Evolutionary conservation across 768 basidiomycete species (phyloP).

Genomic region (Amanita rubescens): DNA sequence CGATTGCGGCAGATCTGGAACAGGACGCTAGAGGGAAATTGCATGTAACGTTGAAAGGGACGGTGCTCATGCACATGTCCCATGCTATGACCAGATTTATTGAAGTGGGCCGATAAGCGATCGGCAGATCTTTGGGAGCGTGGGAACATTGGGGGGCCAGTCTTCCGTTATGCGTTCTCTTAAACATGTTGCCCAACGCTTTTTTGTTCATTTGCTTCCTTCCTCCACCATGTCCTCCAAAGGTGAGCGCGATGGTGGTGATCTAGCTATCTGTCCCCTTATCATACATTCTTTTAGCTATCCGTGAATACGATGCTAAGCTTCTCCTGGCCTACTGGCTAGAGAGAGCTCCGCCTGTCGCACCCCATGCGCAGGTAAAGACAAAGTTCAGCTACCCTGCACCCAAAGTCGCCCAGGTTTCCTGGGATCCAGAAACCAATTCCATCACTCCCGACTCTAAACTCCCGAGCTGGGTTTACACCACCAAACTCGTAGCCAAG

Average conservation of each 20-base stretch:
- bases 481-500: constrained; percentile 87
- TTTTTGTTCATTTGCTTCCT: constrained; percentile 16
- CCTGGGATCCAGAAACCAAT: constrained; percentile 71
- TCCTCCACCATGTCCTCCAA: constrained; percentile 36
- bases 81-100: too few relatives aligned
- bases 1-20: too few relatives aligned
- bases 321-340: constrained; percentile 97
- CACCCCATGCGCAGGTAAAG: constrained; percentile 45
- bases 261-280: too few relatives aligned
- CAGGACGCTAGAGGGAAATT: too few relatives aligned
- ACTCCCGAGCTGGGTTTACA: constrained; percentile 78
- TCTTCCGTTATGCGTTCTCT: constrained; percentile 4
- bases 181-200: constrained; percentile 2
- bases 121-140: constrained; percentile 9
- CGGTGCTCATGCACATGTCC: too few relatives aligned
- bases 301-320: constrained; percentile 99
- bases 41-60: too few relatives aligned
- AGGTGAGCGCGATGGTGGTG: constrained; percentile 22
- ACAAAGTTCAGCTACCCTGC: constrained; percentile 58
- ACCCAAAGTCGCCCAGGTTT: constrained; percentile 79
- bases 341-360: constrained; percentile 77
- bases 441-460: constrained; percentile 42
- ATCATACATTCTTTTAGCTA: constrained; percentile 42
- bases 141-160: constrained; percentile 25
- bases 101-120: neutral